Evolutionary conservation across 176 grass and related monocot species (phyloP), one percentile per base, ranked within the genome.

Genomic region (Carex cristatella): DNA sequence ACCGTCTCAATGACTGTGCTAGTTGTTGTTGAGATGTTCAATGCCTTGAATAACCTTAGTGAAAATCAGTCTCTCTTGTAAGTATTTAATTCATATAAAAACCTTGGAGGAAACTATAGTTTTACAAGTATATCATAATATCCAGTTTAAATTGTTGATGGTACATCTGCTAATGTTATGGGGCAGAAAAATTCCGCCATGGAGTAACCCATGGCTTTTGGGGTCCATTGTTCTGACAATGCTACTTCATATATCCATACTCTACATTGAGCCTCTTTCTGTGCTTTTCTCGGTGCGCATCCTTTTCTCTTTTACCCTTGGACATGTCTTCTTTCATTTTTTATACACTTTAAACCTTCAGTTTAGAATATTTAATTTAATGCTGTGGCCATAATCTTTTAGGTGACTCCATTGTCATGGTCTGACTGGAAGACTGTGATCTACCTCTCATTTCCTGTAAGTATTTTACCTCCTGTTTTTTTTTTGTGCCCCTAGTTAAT

Each of bases 11-110:
- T 99, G 96, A 95, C 93, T 64, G 96, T 95, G 66, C 90, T 99
- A 82, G 96, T 99, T 85, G 93, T 99, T 79, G 93, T 99, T 7
- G 96, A 99, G 88, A 99, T 99, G 96, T 99, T 99, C 69, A 99
- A 99, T 94, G 96, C 96, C 79, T 87, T 99, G 83, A 99, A 99
- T 89, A 99, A 99, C 89, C 88, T 99, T 49, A 95, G 96, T 89
- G 96, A 99, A 92, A 99, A 99, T 61, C 96, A 99, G 73, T 99
- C 96, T 68, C 91, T 99, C 49, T 61, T 99, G 96, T 99, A 94
- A 95, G 89, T 90, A 27, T 74, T 31, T 44, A 48, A 46, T 9
- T 65, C 49, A 46, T 65, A 55, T 55, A 55, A 15, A 61, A 61
- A 18, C 79, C 37, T 65, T 28, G 10, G 74, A 48, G 28, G 74